Evolutionary conservation across 257 asterid genomes (phyloP).

Genomic region (Linaria vulgaris): DNA sequence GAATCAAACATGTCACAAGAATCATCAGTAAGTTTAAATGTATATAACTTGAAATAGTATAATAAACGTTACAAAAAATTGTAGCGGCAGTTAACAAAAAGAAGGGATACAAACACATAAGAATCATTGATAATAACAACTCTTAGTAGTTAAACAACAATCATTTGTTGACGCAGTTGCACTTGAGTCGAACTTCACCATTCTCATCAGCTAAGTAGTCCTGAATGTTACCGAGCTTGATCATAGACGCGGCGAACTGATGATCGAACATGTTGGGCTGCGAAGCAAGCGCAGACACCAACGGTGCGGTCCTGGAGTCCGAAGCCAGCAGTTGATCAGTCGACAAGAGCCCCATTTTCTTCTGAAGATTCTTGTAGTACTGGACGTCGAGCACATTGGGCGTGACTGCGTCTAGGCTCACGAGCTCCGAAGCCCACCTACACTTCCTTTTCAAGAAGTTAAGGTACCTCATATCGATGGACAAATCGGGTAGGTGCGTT

Average conservation of each 20-base stretch:
- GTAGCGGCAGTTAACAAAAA: too few relatives aligned
- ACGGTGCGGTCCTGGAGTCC: conserved; percentile 63
- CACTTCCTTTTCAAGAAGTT: conserved; percentile 71
- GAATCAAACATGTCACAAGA: too few relatives aligned
- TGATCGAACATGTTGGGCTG: conserved; percentile 40
- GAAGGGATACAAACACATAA: too few relatives aligned
- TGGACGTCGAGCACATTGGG: conserved; percentile 54
- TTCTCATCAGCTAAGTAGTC: conserved; percentile 37
- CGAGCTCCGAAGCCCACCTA: conserved; percentile 86
- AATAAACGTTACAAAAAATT: too few relatives aligned
- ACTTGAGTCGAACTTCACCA: conserved; percentile 58
- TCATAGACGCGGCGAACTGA: conserved; percentile 75
- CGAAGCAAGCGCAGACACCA: conserved; percentile 61
- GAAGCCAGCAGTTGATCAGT: conserved; percentile 65
- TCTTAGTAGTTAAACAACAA: too few relatives aligned
- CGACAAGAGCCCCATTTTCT: conserved; percentile 66
- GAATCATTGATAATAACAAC: too few relatives aligned
- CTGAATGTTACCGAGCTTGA: conserved; percentile 72
- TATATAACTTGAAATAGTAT: too few relatives aligned
- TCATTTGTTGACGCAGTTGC: conserved; percentile 58
- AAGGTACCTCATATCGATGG: conserved; percentile 46
- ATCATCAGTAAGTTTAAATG: too few relatives aligned
- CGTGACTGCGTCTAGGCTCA: conserved; percentile 57
- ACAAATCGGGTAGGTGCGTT: conserved; percentile 44
- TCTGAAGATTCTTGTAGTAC: conserved; percentile 65